These are phyloP conservation scores for Solanum corneliomulleri DNA, from an alignment of 257 asterid species.

Conservation along the genomic window DNA sequence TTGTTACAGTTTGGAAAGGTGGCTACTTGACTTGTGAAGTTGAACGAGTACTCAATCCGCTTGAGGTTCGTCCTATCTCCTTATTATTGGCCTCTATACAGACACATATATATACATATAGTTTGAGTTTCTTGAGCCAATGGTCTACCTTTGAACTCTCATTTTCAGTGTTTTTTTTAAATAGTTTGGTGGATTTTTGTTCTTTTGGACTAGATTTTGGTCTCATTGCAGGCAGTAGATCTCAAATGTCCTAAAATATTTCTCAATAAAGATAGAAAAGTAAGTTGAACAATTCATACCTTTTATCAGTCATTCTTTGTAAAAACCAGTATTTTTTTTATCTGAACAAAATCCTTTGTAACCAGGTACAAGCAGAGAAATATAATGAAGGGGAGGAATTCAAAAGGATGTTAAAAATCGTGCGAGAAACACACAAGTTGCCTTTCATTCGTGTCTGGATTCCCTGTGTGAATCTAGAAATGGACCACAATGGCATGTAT, in stretches of 20 bases:
- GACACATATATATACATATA: not conserved
- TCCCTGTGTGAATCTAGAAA: constrained; percentile 72
- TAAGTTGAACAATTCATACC: constrained; percentile 2
- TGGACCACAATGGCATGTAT: constrained; percentile 78
- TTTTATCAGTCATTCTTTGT: not conserved
- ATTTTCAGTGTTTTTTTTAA: not conserved
- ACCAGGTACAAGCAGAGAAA: constrained; percentile 28
- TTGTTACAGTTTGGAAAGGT: constrained; percentile 2
- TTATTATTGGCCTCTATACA: not conserved
- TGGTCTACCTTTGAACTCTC: not conserved
- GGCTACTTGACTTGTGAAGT: constrained; percentile 1
- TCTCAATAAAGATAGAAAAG: constrained; percentile 66
- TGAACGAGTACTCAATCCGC: not conserved
- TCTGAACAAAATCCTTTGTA: constrained; percentile 48
- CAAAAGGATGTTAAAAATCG: constrained; percentile 62
- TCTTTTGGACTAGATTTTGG: not conserved
- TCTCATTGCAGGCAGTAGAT: constrained; percentile 75
- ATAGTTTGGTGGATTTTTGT: not conserved
- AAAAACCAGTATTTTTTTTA: not conserved
- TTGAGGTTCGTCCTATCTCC: not conserved
- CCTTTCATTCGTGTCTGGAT: constrained; percentile 96
- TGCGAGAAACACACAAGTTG: constrained; percentile 67
- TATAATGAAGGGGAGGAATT: constrained; percentile 69
- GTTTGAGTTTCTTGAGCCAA: not conserved
- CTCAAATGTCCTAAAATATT: constrained; percentile 77